Percentiles rank a stretch among this genome's conserved stretches.
These are phyloP conservation scores for Thyridium curvatum DNA, from an alignment of 2,329 filamentous ascomycete species.

Conservation along the genomic window DNA sequence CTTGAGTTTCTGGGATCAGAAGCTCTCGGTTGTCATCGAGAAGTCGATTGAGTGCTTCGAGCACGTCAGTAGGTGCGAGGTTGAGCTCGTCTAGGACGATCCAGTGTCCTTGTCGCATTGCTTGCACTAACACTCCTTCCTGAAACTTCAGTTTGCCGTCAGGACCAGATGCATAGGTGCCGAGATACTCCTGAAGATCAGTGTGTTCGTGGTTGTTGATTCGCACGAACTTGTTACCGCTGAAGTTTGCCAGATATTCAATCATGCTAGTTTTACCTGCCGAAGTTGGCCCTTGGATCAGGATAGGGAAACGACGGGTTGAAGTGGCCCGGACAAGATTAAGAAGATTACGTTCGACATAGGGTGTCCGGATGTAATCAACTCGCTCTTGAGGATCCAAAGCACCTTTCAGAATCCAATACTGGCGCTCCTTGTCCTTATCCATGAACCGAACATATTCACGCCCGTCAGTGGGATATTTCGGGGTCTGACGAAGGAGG, in stretches of 20 bases:
- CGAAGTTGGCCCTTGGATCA: constrained; percentile 95
- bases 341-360: constrained; percentile 88
- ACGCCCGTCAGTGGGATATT: constrained; percentile 68
- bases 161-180: constrained; percentile 81
- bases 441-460: constrained; percentile 75
- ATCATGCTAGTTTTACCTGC: constrained; percentile 99
- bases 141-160: constrained; percentile 86
- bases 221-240: constrained; percentile 92
- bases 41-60: constrained; percentile 91
- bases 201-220: constrained; percentile 99
- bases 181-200: constrained; percentile 94
- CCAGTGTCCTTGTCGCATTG: constrained; percentile 90
- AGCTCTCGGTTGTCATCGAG: constrained; percentile 95
- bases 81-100: constrained; percentile 98
- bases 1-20: constrained; percentile 92
- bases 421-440: constrained; percentile 60
- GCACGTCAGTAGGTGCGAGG: constrained; percentile 89
- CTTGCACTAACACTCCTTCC: constrained; percentile 88
- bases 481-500: constrained; percentile 71
- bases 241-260: constrained; percentile 93
- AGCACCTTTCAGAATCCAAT: constrained; percentile 80
- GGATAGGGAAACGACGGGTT: constrained; percentile 83
- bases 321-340: constrained; percentile 93
- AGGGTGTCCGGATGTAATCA: constrained; percentile 95
- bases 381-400: constrained; percentile 62